A percentile compares a stretch with the other conserved stretches of the same genome.
Conservation (phyloP, 2,329 filamentous ascomycete species). For the Fusarium musae region DNA sequence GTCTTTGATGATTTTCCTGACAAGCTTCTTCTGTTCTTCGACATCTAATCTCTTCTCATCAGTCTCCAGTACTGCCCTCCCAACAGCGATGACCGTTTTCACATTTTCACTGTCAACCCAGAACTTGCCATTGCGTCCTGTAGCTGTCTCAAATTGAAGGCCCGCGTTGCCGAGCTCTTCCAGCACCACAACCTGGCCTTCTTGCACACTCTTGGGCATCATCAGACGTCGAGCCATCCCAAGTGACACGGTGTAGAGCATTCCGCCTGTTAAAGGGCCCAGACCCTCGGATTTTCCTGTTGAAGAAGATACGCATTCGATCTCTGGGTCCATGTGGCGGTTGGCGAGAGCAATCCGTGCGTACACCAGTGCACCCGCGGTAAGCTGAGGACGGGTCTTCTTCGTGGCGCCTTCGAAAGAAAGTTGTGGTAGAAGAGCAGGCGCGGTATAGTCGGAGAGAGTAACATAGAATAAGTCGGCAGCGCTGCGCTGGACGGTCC, state of each 20-base stretch:
- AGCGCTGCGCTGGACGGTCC: constrained; percentile 80
- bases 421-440: constrained; percentile 82
- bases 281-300: constrained; percentile 92
- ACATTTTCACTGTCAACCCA: constrained; percentile 87
- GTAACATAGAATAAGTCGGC: constrained; percentile 83
- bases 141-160: constrained; percentile 90
- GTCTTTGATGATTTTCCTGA: constrained; percentile 72
- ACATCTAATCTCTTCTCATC: constrained; percentile 74
- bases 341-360: constrained; percentile 83
- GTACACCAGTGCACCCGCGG: constrained; percentile 83
- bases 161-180: constrained; percentile 82
- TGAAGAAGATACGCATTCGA: constrained; percentile 87
- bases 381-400: constrained; percentile 86
- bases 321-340: constrained; percentile 86
- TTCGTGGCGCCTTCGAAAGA: constrained; percentile 94
- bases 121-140: constrained; percentile 90
- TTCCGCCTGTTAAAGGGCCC: constrained; percentile 84
- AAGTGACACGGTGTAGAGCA: constrained; percentile 83
- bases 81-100: constrained; percentile 80
- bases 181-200: constrained; percentile 76
- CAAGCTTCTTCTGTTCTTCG: constrained; percentile 76
- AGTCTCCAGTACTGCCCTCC: constrained; percentile 79
- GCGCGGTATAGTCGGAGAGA: constrained; percentile 72
- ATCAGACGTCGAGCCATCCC: constrained; percentile 85
- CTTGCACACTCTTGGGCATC: constrained; percentile 68